Base-by-base conservation (phyloP, 352 stramenopile genomes). In the Globisporangium nodosum region DNA sequence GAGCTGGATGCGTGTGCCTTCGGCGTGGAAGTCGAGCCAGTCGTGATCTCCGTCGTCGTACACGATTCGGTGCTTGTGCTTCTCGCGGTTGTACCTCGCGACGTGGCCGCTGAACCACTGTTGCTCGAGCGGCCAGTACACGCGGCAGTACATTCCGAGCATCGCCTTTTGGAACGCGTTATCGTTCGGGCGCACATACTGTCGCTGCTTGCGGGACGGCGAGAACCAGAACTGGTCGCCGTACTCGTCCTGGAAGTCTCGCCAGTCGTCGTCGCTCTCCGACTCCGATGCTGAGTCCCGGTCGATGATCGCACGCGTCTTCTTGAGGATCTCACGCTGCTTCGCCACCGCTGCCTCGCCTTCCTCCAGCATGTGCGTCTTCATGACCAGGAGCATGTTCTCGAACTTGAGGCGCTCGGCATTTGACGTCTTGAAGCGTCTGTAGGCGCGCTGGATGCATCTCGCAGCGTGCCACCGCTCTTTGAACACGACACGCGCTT, bases 171-270 rank as follows among this genome's bases (percentile, higher is more conserved):
- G 71, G 11, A 61, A 56, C 0, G 76, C 79, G 31, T 70, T 69
- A 15, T 89, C 76, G 48, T 88, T 90, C n/a, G 81, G 84, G 15
- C 83, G 74, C 16, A 91, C 66, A 57, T 85, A 85, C 13, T 71
- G 60, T 0, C 79, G 75, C 40, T 70, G 56, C 49, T 88, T 84
- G 4, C 76, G 70, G 15, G 80, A 92, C 7, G 84, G 78, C 9
- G 84, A 94, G 65, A 92, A 94, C 78, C 81, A 94, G 51, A 90
- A 92, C 51, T 75, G 70, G 46, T 84, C 74, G 5, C 76, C 80
- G 21, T 73, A 67, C 18, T 87, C 74, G 49, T 89, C 79, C 47
- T 76, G 54, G 37, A 89, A 87, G 31, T 88, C 81, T 13, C 66
- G 64, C 84, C 84, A 94, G 66, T 92, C 84, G 42, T 91, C 78